phyloP scores from a whole-genome alignment of 1,284 basidiomycete species.

The Cutaneotrichosporon cyanovorans region DNA sequence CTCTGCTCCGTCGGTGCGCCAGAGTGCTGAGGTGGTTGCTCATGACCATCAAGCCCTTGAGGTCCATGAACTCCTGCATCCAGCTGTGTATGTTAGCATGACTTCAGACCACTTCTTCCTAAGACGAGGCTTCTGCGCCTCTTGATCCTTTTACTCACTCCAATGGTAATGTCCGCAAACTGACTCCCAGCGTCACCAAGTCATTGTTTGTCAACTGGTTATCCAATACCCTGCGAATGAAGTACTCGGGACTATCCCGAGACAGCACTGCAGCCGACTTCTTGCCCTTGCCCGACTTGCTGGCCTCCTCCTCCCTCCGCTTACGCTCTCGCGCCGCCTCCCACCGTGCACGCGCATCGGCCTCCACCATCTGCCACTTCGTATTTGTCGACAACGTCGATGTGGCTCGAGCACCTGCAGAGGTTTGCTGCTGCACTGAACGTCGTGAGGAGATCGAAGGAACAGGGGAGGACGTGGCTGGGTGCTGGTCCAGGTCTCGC shows the following conservation, averaged over 20 bases:
- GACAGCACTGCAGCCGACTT: slow-evolving; percentile 38
- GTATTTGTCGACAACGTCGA: slow-evolving; percentile 61
- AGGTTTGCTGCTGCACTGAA: slow-evolving; percentile 13
- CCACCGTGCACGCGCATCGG: slow-evolving; percentile 65
- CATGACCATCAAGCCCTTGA: slow-evolving; percentile 77
- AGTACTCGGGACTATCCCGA: slow-evolving; percentile 66
- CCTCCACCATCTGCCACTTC: slow-evolving; percentile 88
- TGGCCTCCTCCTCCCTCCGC: slow-evolving; percentile 53
- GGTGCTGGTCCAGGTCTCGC: slow-evolving; percentile 52
- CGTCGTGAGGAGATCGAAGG: slow-evolving; percentile 27
- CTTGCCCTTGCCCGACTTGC: slow-evolving; percentile 48
- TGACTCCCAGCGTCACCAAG: slow-evolving; percentile 30
- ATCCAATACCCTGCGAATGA: slow-evolving; percentile 33
- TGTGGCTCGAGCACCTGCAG: slow-evolving; percentile 25
- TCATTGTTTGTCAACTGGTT: slow-evolving; percentile 30
- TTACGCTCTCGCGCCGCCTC: slow-evolving; percentile 59
- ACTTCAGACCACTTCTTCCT: no score
- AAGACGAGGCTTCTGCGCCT: no score
- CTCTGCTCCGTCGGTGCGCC: slow-evolving; percentile 51
- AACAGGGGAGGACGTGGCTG: slow-evolving; percentile 14
- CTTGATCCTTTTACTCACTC: slow-evolving; percentile 58
- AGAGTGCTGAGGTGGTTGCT: slow-evolving; percentile 65
- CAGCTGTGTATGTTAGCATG: slow-evolving; percentile 52
- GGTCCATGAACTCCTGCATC: slow-evolving; percentile 68
- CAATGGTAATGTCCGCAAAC: slow-evolving; percentile 67